A percentile compares a stretch with the other conserved stretches of the same genome.
Conservation (phyloP, 2,329 filamentous ascomycete genomes). For the Fragosphaeria purpurea region DNA sequence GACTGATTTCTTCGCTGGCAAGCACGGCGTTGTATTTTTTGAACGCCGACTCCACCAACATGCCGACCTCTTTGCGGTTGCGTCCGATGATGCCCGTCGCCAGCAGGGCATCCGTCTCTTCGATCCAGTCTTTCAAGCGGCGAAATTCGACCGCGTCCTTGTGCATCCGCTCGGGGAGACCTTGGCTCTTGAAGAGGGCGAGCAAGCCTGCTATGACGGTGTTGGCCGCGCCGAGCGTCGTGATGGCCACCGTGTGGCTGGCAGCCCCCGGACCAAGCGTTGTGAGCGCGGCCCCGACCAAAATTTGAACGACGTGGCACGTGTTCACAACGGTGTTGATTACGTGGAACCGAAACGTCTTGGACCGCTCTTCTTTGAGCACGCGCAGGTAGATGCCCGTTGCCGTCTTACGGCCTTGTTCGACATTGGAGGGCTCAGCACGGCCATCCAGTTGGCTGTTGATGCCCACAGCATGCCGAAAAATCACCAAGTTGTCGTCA, state of each 20-base stretch:
- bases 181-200: slow-evolving; percentile 43
- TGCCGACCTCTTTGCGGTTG: slow-evolving; percentile 31
- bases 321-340: slow-evolving; percentile 30
- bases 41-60: slow-evolving; percentile 32
- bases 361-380: slow-evolving; percentile 22
- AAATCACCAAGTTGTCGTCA: slow-evolving; percentile 31
- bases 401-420: slow-evolving; percentile 24
- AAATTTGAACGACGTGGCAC: slow-evolving; percentile 34
- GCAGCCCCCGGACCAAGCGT: slow-evolving; percentile 35
- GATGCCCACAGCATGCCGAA: slow-evolving; percentile 34
- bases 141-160: slow-evolving; percentile 37
- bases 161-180: slow-evolving; percentile 35
- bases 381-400: slow-evolving; percentile 32
- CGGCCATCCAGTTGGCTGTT: slow-evolving; percentile 18
- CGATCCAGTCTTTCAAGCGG: slow-evolving; percentile 42
- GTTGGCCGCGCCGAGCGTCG: slow-evolving; percentile 51
- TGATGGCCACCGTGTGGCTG: slow-evolving; percentile 41
- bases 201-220: slow-evolving; percentile 53
- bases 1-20: slow-evolving; percentile 12
- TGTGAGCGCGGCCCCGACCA: slow-evolving; percentile 37
- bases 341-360: slow-evolving; percentile 22
- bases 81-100: slow-evolving; percentile 31
- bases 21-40: slow-evolving; percentile 22
- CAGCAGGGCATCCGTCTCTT: slow-evolving; percentile 39
- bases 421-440: slow-evolving; percentile 19